Evolutionary conservation across 192 early-diverging fungal genomes (phyloP).

Genomic region (Pilaira anomala): DNA sequence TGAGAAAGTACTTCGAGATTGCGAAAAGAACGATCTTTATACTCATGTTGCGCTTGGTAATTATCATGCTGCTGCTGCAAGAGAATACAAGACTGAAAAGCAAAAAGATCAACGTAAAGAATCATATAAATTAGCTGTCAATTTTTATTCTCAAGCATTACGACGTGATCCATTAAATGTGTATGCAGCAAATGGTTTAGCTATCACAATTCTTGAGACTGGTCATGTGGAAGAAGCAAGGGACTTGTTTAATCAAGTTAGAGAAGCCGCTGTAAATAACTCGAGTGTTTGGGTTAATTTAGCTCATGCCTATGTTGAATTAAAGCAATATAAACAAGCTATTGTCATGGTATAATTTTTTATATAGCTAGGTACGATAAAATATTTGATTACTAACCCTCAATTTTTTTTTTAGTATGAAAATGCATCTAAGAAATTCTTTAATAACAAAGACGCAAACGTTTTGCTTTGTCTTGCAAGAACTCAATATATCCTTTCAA

Average conservation of each 20-base stretch:
- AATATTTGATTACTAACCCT: background rate
- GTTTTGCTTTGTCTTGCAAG: slow-evolving; percentile 54
- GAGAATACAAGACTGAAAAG: slow-evolving; percentile 46
- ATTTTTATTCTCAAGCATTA: slow-evolving; percentile 79
- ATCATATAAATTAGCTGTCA: slow-evolving; percentile 66
- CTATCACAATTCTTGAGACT: slow-evolving; percentile 76
- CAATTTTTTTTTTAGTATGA: slow-evolving; percentile 54
- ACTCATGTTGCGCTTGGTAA: slow-evolving; percentile 81
- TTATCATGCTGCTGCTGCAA: slow-evolving; percentile 66
- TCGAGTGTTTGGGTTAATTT: slow-evolving; percentile 66
- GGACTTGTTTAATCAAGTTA: slow-evolving; percentile 58
- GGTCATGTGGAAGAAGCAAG: slow-evolving; percentile 58
- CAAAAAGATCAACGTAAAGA: slow-evolving; percentile 32
- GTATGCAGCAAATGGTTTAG: slow-evolving; percentile 83
- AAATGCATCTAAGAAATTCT: slow-evolving; percentile 54
- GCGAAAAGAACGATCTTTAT: slow-evolving; percentile 76
- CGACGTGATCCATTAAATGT: slow-evolving; percentile 65
- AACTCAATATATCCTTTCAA: slow-evolving; percentile 58
- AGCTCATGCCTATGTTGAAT: slow-evolving; percentile 72
- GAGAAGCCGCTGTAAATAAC: slow-evolving; percentile 41
- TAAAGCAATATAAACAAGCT: slow-evolving; percentile 72
- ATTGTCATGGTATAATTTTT: slow-evolving; percentile 55
- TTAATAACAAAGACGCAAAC: slow-evolving; percentile 47
- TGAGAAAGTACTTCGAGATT: slow-evolving; percentile 74
- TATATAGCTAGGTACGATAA: background rate